Base-by-base conservation (phyloP, 148 eudicot genomes). In the Agrostemma githago region DNA sequence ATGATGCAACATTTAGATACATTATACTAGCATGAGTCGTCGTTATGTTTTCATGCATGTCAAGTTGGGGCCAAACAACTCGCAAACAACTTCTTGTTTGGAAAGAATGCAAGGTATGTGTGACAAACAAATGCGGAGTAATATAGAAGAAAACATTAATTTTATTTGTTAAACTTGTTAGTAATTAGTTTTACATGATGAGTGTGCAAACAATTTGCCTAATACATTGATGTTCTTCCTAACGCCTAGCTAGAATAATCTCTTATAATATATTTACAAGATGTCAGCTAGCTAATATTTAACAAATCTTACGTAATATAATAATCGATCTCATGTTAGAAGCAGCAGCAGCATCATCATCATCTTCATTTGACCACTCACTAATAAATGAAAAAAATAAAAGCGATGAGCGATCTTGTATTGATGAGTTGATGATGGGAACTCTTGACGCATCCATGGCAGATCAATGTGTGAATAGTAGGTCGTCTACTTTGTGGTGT, bases 61-160 rank as follows among this genome's bases (percentile, higher is more conserved):
- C 42, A 63, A 63, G 7, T 63, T 63, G 37, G 60, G 62, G 56
- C 15, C 68, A 65, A 65, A 56, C 74, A 68, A 41, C 37, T 73
- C 61, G 62, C 68, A 65, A 65, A 56, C 74, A 68, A 41, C 37
- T 73, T 68, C 57, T 67, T 73, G 81, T 34, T 63, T 15, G 5
- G 10, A 38, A 78, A 66, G 69, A 73, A 43, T 60, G 72, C 80
- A 78, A 26, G 26, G 58, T 78, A 4, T 72, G 80, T 46, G 72
- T 78, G 81, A 78, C 81, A 73, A 73, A 73, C 62, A 59, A 59
- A 59, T n/a, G n/a, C n/a, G n/a, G n/a, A n/a, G n/a, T 26, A 26
- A 26, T 0, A 59, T 59, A 59, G 62, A 17, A 66, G 39, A 65
- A 37, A 3, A 17, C 12, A 7, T 8, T 74, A 64, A 46, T 4